These are phyloP conservation scores for Apophysomyces trapeziformis DNA, from an alignment of 371 early-diverging fungal genomes.

Conservation along the genomic window DNA sequence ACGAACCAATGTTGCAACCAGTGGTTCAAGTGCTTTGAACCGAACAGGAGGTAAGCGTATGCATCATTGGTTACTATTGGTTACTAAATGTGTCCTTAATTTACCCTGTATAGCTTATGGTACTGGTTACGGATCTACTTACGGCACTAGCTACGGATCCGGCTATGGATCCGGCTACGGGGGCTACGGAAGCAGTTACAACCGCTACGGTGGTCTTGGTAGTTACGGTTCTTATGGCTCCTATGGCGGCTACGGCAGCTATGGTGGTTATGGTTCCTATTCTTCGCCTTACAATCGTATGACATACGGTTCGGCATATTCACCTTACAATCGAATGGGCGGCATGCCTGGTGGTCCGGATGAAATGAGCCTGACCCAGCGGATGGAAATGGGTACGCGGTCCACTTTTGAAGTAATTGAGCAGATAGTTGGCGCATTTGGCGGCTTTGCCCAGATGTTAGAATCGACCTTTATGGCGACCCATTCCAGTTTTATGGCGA, in stretches of 20 bases:
- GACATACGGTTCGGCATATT: slow-evolving; percentile 41
- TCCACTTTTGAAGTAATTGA: slow-evolving; percentile 93
- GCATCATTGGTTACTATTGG: background rate
- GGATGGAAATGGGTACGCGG: slow-evolving; percentile 88
- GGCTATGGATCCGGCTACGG: slow-evolving; percentile 29
- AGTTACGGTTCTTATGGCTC: slow-evolving; percentile 51
- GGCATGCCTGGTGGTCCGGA: slow-evolving; percentile 32
- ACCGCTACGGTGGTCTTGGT: slow-evolving; percentile 44
- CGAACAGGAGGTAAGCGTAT: slow-evolving; percentile 6
- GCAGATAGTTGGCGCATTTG: slow-evolving; percentile 93
- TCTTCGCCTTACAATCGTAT: slow-evolving; percentile 31
- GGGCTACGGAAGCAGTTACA: slow-evolving; percentile 30
- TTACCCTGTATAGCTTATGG: slow-evolving; percentile 15
- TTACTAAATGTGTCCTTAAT: slow-evolving; percentile 3
- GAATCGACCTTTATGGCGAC: slow-evolving; percentile 97
- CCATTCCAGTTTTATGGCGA: slow-evolving; percentile 96
- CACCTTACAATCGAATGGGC: slow-evolving; percentile 40
- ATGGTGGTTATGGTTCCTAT: slow-evolving; percentile 41
- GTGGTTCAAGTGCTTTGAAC: background rate
- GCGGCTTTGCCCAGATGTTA: slow-evolving; percentile 97
- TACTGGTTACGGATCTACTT: slow-evolving; percentile 19
- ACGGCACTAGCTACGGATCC: slow-evolving; percentile 30
- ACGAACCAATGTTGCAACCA: slow-evolving; percentile 18
- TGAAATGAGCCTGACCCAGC: slow-evolving; percentile 75
- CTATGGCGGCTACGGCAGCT: slow-evolving; percentile 52